Evolutionary conservation across 352 stramenopile species (phyloP).

Genomic region (Labyrinthula sp.): DNA sequence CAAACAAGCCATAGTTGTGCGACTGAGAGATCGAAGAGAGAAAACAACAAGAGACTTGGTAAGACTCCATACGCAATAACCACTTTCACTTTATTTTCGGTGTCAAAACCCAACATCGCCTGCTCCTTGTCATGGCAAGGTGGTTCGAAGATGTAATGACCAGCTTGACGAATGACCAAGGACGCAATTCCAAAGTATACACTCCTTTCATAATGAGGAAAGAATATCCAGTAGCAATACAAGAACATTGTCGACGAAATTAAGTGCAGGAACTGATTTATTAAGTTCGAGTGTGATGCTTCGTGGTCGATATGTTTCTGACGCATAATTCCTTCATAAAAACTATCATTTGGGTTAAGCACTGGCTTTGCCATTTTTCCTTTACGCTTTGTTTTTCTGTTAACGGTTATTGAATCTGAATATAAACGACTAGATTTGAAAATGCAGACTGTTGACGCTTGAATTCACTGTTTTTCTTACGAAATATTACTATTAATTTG

Average conservation of each 20-base stretch:
- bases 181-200: conserved; percentile 26
- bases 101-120: conserved; percentile 28
- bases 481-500: no score
- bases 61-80: conserved; percentile 18
- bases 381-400: no score
- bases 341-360: conserved; percentile 10
- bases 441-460: no score
- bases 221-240: conserved; percentile 24
- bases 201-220: conserved; percentile 20
- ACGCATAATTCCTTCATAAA: conserved; percentile 6
- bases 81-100: conserved; percentile 28
- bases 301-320: conserved; percentile 30
- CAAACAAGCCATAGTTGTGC: conserved; percentile 21
- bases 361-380: conserved; percentile 27
- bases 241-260: conserved; percentile 27
- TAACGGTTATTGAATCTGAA: no score
- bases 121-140: conserved; percentile 30
- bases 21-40: conserved; percentile 18
- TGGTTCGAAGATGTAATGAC: conserved; percentile 27
- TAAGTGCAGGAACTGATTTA: conserved; percentile 29
- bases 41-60: conserved; percentile 4
- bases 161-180: conserved; percentile 21
- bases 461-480: no score
- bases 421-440: no score
- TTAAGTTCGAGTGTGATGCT: conserved; percentile 28